A percentile compares a stretch with the other conserved stretches of the same genome.
Conservation (phyloP, 345 rosid species). For the Populus nigra region DNA sequence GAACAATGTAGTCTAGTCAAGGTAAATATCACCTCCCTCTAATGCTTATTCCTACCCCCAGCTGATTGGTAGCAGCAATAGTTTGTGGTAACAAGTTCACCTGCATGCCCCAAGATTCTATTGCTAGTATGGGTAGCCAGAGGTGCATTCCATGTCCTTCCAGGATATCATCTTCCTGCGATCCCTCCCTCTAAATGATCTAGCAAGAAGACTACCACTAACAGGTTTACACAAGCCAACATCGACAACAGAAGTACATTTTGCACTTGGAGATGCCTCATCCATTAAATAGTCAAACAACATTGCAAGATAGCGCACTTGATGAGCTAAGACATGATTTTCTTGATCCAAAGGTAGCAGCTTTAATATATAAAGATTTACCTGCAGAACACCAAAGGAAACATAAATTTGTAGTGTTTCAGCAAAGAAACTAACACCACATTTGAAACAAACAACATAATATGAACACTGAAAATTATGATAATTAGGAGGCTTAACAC, state of each 20-base stretch:
- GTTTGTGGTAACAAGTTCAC: not conserved
- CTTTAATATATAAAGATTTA: constrained; percentile 74
- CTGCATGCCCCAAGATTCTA: not conserved
- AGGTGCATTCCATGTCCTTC: constrained; percentile 64
- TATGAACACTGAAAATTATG: not conserved
- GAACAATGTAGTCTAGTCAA: not conserved
- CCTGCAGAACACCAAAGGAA: constrained; percentile 39
- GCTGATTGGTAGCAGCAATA: not conserved
- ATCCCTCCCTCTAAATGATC: constrained; percentile 89
- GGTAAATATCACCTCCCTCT: not conserved
- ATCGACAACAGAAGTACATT: constrained; percentile 58
- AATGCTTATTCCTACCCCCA: not conserved
- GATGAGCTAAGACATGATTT: constrained; percentile 62
- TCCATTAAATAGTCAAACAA: constrained; percentile 74
- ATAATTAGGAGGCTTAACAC: not conserved
- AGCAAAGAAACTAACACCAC: not conserved
- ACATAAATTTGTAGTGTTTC: not conserved
- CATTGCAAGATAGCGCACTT: constrained; percentile 74
- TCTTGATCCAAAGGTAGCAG: constrained; percentile 59
- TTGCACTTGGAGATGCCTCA: constrained; percentile 48
- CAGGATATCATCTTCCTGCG: constrained; percentile 85
- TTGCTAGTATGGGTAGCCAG: constrained; percentile 34
- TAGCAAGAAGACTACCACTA: constrained; percentile 61
- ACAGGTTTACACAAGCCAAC: constrained; percentile 82
- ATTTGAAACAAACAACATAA: not conserved